Conservation (phyloP, 148 eudicot species). For the Vaccinium vitisidaea region DNA sequence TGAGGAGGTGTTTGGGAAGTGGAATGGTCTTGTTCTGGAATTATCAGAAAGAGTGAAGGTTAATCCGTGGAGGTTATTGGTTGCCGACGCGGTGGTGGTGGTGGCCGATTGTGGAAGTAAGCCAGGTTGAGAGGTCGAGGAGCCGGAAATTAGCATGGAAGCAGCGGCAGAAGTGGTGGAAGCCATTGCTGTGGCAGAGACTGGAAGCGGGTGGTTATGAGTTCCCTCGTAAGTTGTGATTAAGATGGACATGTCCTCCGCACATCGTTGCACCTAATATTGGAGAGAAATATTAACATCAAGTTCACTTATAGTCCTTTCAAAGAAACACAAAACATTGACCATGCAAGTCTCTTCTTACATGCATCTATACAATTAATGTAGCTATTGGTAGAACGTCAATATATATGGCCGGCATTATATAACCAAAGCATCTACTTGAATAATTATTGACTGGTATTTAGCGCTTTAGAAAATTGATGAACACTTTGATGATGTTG, state of each 20-base stretch:
- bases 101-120: conserved; percentile 18
- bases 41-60: conserved; percentile 36
- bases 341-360: too few species aligned
- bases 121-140: conserved; percentile 57
- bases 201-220: conserved; percentile 70
- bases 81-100: conserved; percentile 12
- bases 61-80: conserved; percentile 37
- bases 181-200: conserved; percentile 80
- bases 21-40: conserved; percentile 43
- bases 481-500: too few species aligned
- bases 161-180: conserved; percentile 87
- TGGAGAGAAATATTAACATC: background rate
- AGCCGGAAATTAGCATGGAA: conserved; percentile 69
- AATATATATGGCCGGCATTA: too few species aligned
- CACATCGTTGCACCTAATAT: conserved; percentile 69
- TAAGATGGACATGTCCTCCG: conserved; percentile 64
- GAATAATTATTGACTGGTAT: too few species aligned
- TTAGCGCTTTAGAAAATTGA: too few species aligned
- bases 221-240: conserved; percentile 87
- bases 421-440: too few species aligned
- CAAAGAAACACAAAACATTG: background rate
- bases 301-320: too few species aligned
- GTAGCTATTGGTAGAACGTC: too few species aligned
- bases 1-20: conserved; percentile 42
- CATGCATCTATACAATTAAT: too few species aligned